Conservation (phyloP, 2,329 filamentous ascomycete species). For the Metarhizium rileyi region DNA sequence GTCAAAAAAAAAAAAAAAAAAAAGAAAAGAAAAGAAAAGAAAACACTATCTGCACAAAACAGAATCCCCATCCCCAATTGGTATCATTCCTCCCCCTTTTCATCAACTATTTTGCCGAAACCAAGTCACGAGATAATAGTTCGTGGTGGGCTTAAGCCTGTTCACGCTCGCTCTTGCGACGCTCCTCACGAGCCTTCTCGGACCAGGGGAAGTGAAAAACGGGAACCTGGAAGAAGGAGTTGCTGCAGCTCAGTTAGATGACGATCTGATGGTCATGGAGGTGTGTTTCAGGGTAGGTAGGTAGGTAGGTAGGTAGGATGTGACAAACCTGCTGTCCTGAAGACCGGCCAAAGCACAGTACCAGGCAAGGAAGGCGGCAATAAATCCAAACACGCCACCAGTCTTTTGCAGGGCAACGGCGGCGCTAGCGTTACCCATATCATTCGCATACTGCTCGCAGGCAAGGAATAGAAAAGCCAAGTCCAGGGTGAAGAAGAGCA, state of each 20-base stretch:
- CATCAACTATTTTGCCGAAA: background rate
- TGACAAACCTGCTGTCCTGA: slow-evolving; percentile 54
- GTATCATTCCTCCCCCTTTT: background rate
- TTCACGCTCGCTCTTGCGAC: slow-evolving; percentile 32
- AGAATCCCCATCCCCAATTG: background rate
- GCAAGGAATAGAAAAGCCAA: slow-evolving; percentile 65
- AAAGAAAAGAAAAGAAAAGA: background rate
- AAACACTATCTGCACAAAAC: background rate
- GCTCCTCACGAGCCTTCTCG: slow-evolving; percentile 56
- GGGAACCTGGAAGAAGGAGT: slow-evolving; percentile 82
- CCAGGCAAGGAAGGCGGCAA: slow-evolving; percentile 76
- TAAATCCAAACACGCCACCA: slow-evolving; percentile 69
- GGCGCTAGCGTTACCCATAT: slow-evolving; percentile 39
- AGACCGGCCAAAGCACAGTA: slow-evolving; percentile 80
- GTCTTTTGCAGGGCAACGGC: slow-evolving; percentile 50
- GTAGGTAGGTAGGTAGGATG: too few relatives aligned
- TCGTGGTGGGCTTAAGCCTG: slow-evolving; percentile 9
- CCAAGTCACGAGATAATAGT: background rate
- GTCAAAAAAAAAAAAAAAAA: background rate
- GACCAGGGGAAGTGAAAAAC: slow-evolving; percentile 96
- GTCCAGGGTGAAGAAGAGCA: slow-evolving; percentile 69
- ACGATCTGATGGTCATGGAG: too few relatives aligned
- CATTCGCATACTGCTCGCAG: slow-evolving; percentile 46
- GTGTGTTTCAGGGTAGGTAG: too few relatives aligned
- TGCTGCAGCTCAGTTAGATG: slow-evolving; percentile 40